These are phyloP conservation scores for Botrytis cinerea DNA, from an alignment of 2,329 filamentous ascomycete species.

Conservation along the genomic window DNA sequence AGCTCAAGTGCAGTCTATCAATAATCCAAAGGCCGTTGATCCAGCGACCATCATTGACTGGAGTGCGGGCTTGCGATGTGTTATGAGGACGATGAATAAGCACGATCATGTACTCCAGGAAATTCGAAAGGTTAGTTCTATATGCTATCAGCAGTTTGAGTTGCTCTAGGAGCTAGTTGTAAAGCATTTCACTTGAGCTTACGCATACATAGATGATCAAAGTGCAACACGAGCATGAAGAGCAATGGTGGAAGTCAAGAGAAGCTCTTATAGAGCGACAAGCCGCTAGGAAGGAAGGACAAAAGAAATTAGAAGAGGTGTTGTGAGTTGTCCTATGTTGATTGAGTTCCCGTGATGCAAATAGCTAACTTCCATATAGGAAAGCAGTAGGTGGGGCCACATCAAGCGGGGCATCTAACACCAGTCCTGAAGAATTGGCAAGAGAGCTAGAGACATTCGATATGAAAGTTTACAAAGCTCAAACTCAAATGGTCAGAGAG, in stretches of 20 bases:
- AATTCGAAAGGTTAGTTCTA: slow-evolving; percentile 43
- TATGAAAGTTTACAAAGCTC: slow-evolving; percentile 61
- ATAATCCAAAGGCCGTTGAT: slow-evolving; percentile 40
- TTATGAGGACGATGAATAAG: slow-evolving; percentile 51
- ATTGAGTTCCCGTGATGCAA: background rate
- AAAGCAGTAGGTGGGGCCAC: slow-evolving; percentile 49
- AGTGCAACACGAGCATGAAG: slow-evolving; percentile 63
- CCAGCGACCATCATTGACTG: slow-evolving; percentile 53
- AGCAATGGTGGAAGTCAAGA: slow-evolving; percentile 59
- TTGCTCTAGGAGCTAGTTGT: background rate
- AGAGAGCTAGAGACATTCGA: slow-evolving; percentile 61
- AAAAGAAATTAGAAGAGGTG: slow-evolving; percentile 55
- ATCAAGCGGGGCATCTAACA: slow-evolving; percentile 36
- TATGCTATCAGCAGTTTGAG: background rate
- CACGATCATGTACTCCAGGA: slow-evolving; percentile 48
- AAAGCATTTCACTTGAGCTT: slow-evolving; percentile 14
- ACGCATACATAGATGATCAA: slow-evolving; percentile 54
- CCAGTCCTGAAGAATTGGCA: slow-evolving; percentile 47
- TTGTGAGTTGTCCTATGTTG: slow-evolving; percentile 46
- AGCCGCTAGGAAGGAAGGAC: slow-evolving; percentile 51
- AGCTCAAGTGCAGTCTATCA: background rate
- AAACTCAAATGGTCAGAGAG: slow-evolving; percentile 58
- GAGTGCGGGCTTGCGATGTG: slow-evolving; percentile 52
- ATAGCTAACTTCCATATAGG: slow-evolving; percentile 37
- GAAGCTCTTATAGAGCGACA: slow-evolving; percentile 54